Evolutionary conservation across 768 basidiomycete species (phyloP), one percentile per base, ranked within the genome.

Genomic region (Pleurotus djamor): DNA sequence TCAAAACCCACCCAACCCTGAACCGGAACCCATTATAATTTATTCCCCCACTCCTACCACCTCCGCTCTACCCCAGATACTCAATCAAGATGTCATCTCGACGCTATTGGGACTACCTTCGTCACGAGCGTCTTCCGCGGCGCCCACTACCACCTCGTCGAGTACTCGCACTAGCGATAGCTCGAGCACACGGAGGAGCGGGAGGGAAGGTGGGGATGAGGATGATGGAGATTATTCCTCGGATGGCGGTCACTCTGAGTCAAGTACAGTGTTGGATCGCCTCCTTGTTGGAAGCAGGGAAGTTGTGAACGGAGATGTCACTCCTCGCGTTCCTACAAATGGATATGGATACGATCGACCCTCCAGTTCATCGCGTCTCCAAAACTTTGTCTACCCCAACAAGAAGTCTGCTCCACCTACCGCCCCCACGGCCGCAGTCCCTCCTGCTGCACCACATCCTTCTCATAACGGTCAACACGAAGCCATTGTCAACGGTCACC

Each of bases 31-130:
- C 4, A 69, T 76, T 28, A 62, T 59, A 5, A 83, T 86, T 37
- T 75, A 81, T 56, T 82, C 83, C n/a, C 85, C 84, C 5, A 78
- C 83, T 58, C 83, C 85, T 1, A 82, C 82, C 2, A 75, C 76
- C 1, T 77, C 75, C 3, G 65, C 80, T 9, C 74, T 77, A 5
- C 88, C 88, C 0, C 88, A 90, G 67, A 79, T 91, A 16, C 80
- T 92, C 48, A 86, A 83, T 54, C 85, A 88, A 67, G 83, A 89
- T 58, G 89, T 91, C 41, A 83, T 90, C 38, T 83, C 83, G 2
- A 76, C 81, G 3, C 78, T 92, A 7, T 76, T 90, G 2, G 88
- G 89, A 4, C 73, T 87, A 5, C 54, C 59, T 8, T 36, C 21
- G 5, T 43, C 72, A 6, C 72, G 75, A 36, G 67, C 73, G 51